Evolutionary conservation across 306 rosid genomes (phyloP), one percentile per base, ranked within the genome.

Genomic region (Casuarina glauca): DNA sequence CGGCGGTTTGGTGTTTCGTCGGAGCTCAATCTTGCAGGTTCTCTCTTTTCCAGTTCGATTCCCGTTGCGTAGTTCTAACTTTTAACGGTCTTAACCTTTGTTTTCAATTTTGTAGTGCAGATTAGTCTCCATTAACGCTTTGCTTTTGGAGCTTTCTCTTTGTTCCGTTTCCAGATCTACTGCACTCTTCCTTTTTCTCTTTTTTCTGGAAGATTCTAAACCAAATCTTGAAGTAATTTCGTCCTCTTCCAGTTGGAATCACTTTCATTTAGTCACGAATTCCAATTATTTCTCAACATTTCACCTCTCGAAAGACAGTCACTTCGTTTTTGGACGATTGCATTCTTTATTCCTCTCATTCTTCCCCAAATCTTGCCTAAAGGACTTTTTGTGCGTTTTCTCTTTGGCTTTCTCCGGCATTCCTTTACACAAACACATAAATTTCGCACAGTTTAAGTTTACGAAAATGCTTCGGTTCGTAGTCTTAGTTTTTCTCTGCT

Each of bases 391-490:
- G 49, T 58, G 2, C 36, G 20, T 41, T 39, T 66, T 66, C 70
- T 36, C 46, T 66, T 41, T 15, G 48, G 44, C 46, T 16, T 10
- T 66, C 19, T 15, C 45, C 26, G 41, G 16, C 44, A 11, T 38
- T 66, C 19, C 70, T 6, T 41, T 41, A 39, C 1, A 6, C 17
- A 43, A 38, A 66, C 70, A 5, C 19, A 39, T 48, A 41, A 16
- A 66, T 8, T 41, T 7, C 48, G 16, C 17, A 58, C 13, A 54
- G 16, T 49, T 45, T 15, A 42, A 57, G 26, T 66, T 69, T 66
- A 49, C 77, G 67, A 75, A 74, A 53, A 87, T 87, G 90, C 42
- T 67, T 69, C 78, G 67, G 3, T 82, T 82, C 38, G 44, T 32
- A 42, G 19, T 53, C 66, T 75, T 39, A 67, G 1, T 82, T 78